Base-by-base conservation (phyloP, 441 rosid genomes). In the Gossypium schwendimanii region DNA sequence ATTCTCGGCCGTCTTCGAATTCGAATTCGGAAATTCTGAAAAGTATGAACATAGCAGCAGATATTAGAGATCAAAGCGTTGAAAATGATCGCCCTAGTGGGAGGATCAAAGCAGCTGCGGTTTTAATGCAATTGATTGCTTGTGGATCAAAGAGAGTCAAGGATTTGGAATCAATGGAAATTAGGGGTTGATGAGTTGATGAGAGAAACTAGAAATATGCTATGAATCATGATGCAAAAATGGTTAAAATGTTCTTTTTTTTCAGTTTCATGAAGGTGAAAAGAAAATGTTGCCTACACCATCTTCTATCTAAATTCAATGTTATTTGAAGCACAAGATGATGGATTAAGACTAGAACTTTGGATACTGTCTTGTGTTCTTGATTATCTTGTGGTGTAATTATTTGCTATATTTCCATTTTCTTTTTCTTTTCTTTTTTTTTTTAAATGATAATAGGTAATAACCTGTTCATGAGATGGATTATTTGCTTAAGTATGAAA, bases 21-120 rank as follows among this genome's bases (percentile, higher is more conserved):
- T 78, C 79, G 2, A 70, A 74, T 50, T 60, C 76, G 6, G 77
- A 67, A 31, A 71, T 71, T 15, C 71, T 2, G 4, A 74, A 50
- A 20, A 41, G 54, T 50, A 49, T 17, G 58, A 76, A 58, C 62
- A 63, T 57, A 7, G 24, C 68, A 31, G 80, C 77, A 5, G 87
- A 82, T 49, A 75, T 80, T 23, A 75, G 80, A 81, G 80, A 77
- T 77, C 82, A 69, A 79, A 65, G 52, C 7, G 63, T 11, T 23
- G 81, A 44, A 47, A 58, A 59, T 17, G 79, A 76, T 49, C 39
- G 67, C 11, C 71, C 84, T 0, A 80, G 82, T 59, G 84, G 85
- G 65, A 85, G 87, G 75, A 80, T 82, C 62, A 81, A 74, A 53
- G 83, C 84, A 1, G 61, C 89, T 7, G 70, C 73, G 24, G 75